These are phyloP conservation scores for Hamigera avellanea DNA, from an alignment of 495 filamentous ascomycete species.

Conservation along the genomic window DNA sequence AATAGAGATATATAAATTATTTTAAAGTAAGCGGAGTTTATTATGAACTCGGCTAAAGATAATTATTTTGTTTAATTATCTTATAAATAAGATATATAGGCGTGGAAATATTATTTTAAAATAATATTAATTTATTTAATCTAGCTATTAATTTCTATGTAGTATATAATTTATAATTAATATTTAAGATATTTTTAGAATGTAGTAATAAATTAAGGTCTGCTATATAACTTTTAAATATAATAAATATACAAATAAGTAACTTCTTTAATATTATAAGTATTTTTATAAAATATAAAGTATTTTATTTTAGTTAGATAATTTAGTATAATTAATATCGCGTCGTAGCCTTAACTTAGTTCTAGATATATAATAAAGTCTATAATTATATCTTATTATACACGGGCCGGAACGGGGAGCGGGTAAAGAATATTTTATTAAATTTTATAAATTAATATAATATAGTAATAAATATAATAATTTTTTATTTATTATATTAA, in stretches of 20 bases:
- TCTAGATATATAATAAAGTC: conserved; percentile 14
- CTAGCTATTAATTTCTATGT: conserved; percentile 18
- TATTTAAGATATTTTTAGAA: conserved; percentile 5
- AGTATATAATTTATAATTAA: conserved; percentile 13
- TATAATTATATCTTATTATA: conserved; percentile 12
- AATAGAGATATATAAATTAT: conserved; percentile 1
- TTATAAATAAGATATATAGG: conserved; percentile 14
- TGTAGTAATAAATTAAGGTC: conserved; percentile 4
- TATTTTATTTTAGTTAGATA: conserved; percentile 10
- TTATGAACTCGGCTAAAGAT: conserved; percentile 13
- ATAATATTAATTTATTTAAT: conserved; percentile 12
- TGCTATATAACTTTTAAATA: conserved; percentile 2
- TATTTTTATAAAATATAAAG: conserved; percentile 2
- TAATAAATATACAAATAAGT: conserved; percentile 1
- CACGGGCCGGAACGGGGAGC: conserved; percentile 4
- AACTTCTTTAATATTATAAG: background rate
- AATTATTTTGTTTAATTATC: conserved; percentile 15
- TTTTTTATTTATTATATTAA: conserved; percentile 1
- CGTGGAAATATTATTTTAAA: conserved; percentile 13
- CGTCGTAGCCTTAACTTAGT: conserved; percentile 3
- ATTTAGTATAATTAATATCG: conserved; percentile 12
- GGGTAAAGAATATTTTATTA: conserved; percentile 7
- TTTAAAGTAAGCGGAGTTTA: background rate
- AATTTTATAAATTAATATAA: background rate
- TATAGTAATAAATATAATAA: conserved; percentile 1